Percentiles rank a stretch among this genome's conserved stretches.
Evolutionary conservation across 2,329 filamentous ascomycete species (phyloP).

Genomic region (Alternaria conjuncta): DNA sequence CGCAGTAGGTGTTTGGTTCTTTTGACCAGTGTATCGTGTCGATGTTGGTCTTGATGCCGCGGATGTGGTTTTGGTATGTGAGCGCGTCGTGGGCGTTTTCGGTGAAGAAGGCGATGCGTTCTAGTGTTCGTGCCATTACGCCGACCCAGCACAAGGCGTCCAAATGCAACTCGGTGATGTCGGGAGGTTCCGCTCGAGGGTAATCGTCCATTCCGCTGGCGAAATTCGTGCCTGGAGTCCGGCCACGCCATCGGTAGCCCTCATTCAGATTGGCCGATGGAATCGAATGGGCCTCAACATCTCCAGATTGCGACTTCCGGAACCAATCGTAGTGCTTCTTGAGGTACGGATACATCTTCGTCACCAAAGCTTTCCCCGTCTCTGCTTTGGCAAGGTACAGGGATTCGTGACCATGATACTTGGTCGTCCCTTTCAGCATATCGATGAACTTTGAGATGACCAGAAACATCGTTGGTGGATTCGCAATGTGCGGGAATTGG

Average conservation of each 20-base stretch:
- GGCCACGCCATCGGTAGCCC: conserved; percentile 90
- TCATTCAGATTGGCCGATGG: conserved; percentile 63
- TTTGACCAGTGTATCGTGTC: conserved; percentile 92
- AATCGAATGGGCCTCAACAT: conserved; percentile 51
- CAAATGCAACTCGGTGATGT: conserved; percentile 89
- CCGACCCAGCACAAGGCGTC: conserved; percentile 95
- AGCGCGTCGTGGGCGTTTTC: conserved; percentile 73
- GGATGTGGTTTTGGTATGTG: conserved; percentile 71
- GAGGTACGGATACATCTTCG: conserved; percentile 82
- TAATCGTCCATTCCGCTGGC: conserved; percentile 95
- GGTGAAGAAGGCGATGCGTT: conserved; percentile 76
- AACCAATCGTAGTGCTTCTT: conserved; percentile 93
- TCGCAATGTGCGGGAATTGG: conserved; percentile 95
- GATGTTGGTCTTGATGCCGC: conserved; percentile 80
- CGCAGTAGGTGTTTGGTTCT: conserved; percentile 80
- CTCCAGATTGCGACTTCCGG: conserved; percentile 84
- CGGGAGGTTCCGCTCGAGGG: conserved; percentile 85
- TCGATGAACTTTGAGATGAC: conserved; percentile 81
- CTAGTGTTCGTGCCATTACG: conserved; percentile 83
- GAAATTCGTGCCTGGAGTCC: conserved; percentile 79
- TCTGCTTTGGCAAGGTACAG: conserved; percentile 66
- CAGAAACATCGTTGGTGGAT: conserved; percentile 91
- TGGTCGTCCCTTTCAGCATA: conserved; percentile 37
- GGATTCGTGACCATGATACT: conserved; percentile 62
- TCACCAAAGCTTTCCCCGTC: conserved; percentile 73